Evolutionary conservation across 495 filamentous ascomycete genomes (phyloP).

Genomic region (Podospora didyma): DNA sequence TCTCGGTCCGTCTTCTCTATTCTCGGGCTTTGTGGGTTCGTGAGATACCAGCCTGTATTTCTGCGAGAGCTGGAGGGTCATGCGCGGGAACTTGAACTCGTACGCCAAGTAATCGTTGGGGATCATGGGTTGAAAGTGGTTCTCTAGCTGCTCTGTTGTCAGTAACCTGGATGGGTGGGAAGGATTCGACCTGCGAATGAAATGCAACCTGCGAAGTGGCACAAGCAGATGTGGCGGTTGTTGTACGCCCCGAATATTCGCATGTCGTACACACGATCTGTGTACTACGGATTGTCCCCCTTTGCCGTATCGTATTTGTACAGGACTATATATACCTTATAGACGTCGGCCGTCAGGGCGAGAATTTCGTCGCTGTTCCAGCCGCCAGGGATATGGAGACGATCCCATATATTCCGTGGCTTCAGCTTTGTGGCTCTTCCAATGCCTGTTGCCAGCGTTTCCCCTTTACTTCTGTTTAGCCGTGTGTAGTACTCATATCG

Average conservation of each 20-base stretch:
- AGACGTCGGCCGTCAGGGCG: conserved; percentile 25
- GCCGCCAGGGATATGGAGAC: conserved; percentile 17
- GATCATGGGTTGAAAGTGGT: conserved; percentile 24
- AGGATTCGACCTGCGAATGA: no score
- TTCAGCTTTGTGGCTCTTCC: conserved; percentile 21
- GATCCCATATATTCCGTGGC: conserved; percentile 25
- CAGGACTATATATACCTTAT: conserved; percentile 17
- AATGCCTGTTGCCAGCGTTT: background rate
- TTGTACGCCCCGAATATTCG: conserved; percentile 23
- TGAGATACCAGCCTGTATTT: conserved; percentile 10
- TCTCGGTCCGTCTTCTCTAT: no score
- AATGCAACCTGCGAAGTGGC: conserved; percentile 14
- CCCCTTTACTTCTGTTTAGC: conserved; percentile 1
- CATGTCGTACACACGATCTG: conserved; percentile 17
- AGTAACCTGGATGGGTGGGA: no score
- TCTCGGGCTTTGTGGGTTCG: background rate
- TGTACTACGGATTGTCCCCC: background rate
- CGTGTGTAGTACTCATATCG: conserved; percentile 16
- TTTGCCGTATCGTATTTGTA: conserved; percentile 13
- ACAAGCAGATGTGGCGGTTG: conserved; percentile 24
- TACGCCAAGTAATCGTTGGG: conserved; percentile 20
- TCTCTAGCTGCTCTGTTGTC: background rate
- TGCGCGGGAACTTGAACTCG: conserved; percentile 24
- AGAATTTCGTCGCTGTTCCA: conserved; percentile 20
- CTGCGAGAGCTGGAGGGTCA: conserved; percentile 13